Percentiles rank a stretch among this genome's conserved stretches.
Conservation (phyloP, 169 alveolate species). For the Plasmodium gallinaceum region DNA sequence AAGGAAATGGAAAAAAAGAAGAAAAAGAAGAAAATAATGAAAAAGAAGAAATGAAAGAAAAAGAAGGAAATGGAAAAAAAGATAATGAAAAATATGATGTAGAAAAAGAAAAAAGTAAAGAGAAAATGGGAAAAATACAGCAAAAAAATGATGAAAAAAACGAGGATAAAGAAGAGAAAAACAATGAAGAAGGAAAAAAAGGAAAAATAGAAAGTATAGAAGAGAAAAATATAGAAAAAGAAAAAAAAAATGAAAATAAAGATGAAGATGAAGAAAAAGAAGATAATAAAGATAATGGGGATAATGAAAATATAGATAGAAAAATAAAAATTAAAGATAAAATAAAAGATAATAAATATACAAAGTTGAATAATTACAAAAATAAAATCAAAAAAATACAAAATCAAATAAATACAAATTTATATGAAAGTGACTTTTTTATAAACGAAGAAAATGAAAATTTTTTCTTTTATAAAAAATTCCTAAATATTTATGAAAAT, state of each 20-base stretch:
- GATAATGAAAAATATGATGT: neutral
- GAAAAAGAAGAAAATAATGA: constrained; percentile 14
- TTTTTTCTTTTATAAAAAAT: constrained; percentile 65
- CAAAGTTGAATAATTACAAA: neutral
- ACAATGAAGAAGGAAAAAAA: constrained; percentile 15
- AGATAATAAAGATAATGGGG: neutral
- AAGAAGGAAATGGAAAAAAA: neutral
- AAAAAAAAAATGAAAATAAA: neutral
- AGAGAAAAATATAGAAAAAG: constrained; percentile 32
- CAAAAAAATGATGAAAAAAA: constrained; percentile 31
- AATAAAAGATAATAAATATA: neutral
- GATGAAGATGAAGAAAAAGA: constrained; percentile 25
- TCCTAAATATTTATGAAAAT: constrained; percentile 47
- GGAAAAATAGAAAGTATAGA: constrained; percentile 47
- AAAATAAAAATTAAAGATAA: neutral
- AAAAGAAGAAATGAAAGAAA: neutral
- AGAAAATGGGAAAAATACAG: neutral
- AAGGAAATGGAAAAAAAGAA: constrained; percentile 5
- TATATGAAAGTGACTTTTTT: constrained; percentile 60
- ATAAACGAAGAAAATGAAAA: constrained; percentile 65
- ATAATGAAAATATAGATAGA: neutral
- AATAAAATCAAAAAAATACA: constrained; percentile 32
- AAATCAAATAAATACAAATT: constrained; percentile 29
- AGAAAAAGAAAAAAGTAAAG: neutral
- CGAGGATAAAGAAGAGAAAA: neutral